A percentile compares a stretch with the other conserved stretches of the same genome.
Conservation (phyloP, 768 basidiomycete genomes). For the Xerocomellus chrysenteron region DNA sequence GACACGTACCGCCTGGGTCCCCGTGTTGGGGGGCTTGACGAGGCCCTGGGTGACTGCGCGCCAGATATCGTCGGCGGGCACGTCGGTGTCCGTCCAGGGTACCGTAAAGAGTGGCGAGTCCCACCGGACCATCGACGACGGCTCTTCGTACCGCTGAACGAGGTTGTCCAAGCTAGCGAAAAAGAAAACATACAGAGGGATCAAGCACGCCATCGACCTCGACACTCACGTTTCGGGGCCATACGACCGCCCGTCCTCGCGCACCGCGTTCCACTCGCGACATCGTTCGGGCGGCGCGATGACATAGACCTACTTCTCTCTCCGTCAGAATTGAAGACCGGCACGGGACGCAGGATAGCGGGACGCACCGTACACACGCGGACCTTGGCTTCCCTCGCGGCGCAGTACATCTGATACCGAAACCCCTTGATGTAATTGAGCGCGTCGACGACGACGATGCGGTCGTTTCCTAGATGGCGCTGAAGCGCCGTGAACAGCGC, state of each 20-base stretch:
- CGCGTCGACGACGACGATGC: slow-evolving; percentile 85
- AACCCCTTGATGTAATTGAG: slow-evolving; percentile 99
- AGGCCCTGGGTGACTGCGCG: slow-evolving; percentile 72
- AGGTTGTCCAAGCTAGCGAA: slow-evolving; percentile 38
- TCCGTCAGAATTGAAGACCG: background rate
- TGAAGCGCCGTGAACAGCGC: slow-evolving; percentile 82
- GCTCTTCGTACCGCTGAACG: slow-evolving; percentile 88
- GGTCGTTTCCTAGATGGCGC: slow-evolving; percentile 66
- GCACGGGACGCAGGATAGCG: no score
- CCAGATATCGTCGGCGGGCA: slow-evolving; percentile 76
- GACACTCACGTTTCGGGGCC: slow-evolving; percentile 63
- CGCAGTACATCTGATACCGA: slow-evolving; percentile 97
- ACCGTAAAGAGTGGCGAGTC: slow-evolving; percentile 93
- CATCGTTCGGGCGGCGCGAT: slow-evolving; percentile 74
- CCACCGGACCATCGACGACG: slow-evolving; percentile 98
- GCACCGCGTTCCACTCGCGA: slow-evolving; percentile 66
- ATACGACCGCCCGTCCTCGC: slow-evolving; percentile 54
- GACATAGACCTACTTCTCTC: slow-evolving; percentile 62
- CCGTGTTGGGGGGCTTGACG: slow-evolving; percentile 86
- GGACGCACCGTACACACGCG: slow-evolving; percentile 80
- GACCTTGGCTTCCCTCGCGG: slow-evolving; percentile 83
- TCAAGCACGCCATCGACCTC: background rate
- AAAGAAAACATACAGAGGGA: no score
- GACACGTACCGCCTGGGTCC: slow-evolving; percentile 63
- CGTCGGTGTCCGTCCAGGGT: slow-evolving; percentile 64